Evolutionary conservation across 371 early-diverging fungal species (phyloP).

Genomic region (Mucor sp.): DNA sequence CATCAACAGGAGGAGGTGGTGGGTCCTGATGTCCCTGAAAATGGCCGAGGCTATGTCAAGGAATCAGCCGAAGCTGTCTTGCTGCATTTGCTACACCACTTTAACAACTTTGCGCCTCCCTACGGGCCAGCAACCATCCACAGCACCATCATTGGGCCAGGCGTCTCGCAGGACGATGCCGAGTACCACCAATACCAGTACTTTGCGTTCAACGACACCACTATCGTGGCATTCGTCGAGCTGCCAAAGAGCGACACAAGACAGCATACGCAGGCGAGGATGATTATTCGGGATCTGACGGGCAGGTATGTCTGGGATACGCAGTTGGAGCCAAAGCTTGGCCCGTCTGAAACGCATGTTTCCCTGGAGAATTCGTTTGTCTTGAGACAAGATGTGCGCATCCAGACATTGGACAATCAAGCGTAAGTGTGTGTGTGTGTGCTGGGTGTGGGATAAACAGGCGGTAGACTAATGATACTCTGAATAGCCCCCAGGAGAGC

Average conservation of each 20-base stretch:
- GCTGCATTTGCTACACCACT: conserved; percentile 56
- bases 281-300: conserved; percentile 74
- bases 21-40: conserved; percentile 27
- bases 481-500: not conserved
- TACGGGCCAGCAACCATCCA: conserved; percentile 55
- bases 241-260: conserved; percentile 38
- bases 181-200: conserved; percentile 54
- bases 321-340: conserved; percentile 42
- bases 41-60: conserved; percentile 52
- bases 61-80: conserved; percentile 57
- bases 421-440: not conserved
- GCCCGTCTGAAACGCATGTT: not conserved
- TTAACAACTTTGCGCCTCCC: conserved; percentile 58
- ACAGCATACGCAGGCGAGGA: conserved; percentile 40
- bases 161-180: conserved; percentile 42
- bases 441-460: too few species aligned
- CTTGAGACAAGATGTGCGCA: conserved; percentile 2
- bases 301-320: conserved; percentile 86
- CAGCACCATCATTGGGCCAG: conserved; percentile 52
- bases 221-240: conserved; percentile 64
- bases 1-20: conserved; percentile 26
- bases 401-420: not conserved
- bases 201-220: conserved; percentile 63
- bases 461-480: not conserved
- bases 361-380: not conserved